Conservation (phyloP, 2,329 filamentous ascomycete species). For the Fusarium sp. region DNA sequence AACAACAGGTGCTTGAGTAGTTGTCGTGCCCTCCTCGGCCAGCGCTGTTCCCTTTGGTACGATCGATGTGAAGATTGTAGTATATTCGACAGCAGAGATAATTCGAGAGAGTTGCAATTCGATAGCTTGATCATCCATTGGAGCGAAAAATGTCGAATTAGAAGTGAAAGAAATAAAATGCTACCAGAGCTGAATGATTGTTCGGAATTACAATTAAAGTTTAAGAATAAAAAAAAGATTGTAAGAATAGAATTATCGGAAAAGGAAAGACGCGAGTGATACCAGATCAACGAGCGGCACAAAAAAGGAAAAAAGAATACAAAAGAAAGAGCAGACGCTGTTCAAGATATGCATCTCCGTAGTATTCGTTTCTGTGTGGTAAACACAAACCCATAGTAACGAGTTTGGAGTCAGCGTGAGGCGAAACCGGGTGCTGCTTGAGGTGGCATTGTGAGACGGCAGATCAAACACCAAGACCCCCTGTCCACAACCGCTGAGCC, state of each 20-base stretch:
- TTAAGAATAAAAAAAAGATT: constrained; percentile 11
- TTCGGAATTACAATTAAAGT: constrained; percentile 27
- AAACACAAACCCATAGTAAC: constrained; percentile 1
- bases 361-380: not conserved
- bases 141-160: not conserved
- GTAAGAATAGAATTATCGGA: constrained; percentile 28
- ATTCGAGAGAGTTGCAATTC: constrained; percentile 41
- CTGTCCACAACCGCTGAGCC: constrained; percentile 1
- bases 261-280: constrained; percentile 36
- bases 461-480: constrained; percentile 37
- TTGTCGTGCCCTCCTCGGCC: constrained; percentile 12
- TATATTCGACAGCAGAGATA: constrained; percentile 40
- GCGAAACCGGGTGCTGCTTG: constrained; percentile 44
- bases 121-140: constrained; percentile 30
- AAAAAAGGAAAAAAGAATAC: constrained; percentile 1
- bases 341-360: constrained; percentile 19
- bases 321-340: not conserved
- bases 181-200: constrained; percentile 23
- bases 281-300: constrained; percentile 31
- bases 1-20: constrained; percentile 3
- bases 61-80: constrained; percentile 44
- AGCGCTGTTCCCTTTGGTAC: constrained; percentile 26
- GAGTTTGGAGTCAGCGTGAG: constrained; percentile 2
- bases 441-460: constrained; percentile 44
- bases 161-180: not conserved